These are phyloP conservation scores for Teratosphaeria nubilosa DNA, from an alignment of 2,329 filamentous ascomycete genomes.

Conservation along the genomic window DNA sequence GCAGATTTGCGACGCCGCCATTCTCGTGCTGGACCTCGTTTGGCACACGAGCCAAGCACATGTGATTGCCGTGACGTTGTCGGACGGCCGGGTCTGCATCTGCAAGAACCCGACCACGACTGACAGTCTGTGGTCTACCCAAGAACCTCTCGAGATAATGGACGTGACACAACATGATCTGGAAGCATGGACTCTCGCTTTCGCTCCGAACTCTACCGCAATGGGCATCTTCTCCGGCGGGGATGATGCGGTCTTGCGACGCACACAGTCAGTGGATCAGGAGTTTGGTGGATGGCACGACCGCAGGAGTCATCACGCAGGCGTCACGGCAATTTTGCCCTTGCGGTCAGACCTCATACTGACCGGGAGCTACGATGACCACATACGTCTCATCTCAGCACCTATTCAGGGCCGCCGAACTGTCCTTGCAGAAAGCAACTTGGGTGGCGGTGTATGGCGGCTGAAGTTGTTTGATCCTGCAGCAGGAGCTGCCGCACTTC, in stretches of 20 bases:
- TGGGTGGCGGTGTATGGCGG: slow-evolving; percentile 81
- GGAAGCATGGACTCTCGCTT: slow-evolving; percentile 66
- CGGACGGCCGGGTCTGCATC: slow-evolving; percentile 49
- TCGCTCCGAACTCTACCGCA: slow-evolving; percentile 32
- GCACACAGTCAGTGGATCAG: slow-evolving; percentile 3
- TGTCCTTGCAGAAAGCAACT: slow-evolving; percentile 52
- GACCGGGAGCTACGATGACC: slow-evolving; percentile 88
- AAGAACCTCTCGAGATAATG: slow-evolving; percentile 10
- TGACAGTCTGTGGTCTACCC: slow-evolving; percentile 29
- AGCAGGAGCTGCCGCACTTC: not conserved
- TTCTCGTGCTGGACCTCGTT: slow-evolving; percentile 60
- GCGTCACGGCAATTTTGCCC: slow-evolving; percentile 78
- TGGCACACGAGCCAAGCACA: slow-evolving; percentile 54
- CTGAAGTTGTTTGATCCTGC: slow-evolving; percentile 49
- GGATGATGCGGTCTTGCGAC: slow-evolving; percentile 59
- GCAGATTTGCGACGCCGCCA: slow-evolving; percentile 42
- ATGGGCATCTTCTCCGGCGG: slow-evolving; percentile 56
- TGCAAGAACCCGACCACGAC: slow-evolving; percentile 21
- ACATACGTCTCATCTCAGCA: slow-evolving; percentile 55
- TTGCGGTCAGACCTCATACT: slow-evolving; percentile 54
- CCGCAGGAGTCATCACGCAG: slow-evolving; percentile 60
- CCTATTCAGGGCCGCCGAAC: slow-evolving; percentile 31
- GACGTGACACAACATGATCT: slow-evolving; percentile 38
- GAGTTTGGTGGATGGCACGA: slow-evolving; percentile 27
- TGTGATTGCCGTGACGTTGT: slow-evolving; percentile 60